Evolutionary conservation across 495 filamentous ascomycete species (phyloP).

Genomic region (Penicillium nucicola): DNA sequence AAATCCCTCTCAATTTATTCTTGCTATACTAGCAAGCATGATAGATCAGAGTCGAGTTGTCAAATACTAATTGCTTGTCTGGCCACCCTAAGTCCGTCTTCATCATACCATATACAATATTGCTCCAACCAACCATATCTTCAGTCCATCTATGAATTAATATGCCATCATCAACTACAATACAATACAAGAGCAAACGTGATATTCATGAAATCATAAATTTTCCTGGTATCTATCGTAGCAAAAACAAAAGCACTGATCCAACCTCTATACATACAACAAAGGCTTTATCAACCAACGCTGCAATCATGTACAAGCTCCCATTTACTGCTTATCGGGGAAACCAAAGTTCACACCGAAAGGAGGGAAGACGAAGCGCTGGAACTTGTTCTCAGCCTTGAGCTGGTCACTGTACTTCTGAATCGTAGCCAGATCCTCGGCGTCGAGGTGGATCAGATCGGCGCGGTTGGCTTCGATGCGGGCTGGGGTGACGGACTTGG

Average conservation of each 20-base stretch:
- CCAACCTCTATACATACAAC: background rate
- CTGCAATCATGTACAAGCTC: background rate
- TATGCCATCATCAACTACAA: no score
- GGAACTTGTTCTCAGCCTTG: conserved; percentile 53
- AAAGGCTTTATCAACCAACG: background rate
- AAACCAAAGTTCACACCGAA: conserved; percentile 78
- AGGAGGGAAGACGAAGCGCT: conserved; percentile 73
- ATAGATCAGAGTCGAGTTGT: no score
- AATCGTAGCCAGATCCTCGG: conserved; percentile 62
- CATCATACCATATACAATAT: no score
- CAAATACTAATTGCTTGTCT: no score
- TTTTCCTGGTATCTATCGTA: background rate
- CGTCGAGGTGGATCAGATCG: conserved; percentile 63
- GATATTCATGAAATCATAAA: conserved; percentile 5
- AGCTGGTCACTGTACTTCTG: conserved; percentile 57
- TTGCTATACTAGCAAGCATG: no score
- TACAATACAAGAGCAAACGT: background rate
- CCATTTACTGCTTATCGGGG: conserved; percentile 58
- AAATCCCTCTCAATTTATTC: no score
- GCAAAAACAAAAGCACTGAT: background rate
- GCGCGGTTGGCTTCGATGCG: conserved; percentile 70
- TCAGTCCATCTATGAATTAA: no score
- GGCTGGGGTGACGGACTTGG: conserved; percentile 74
- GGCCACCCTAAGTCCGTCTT: no score
- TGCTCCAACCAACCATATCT: no score